phyloP scores from a whole-genome alignment of 2,329 filamentous ascomycete species.

The Capronia epimyces region DNA sequence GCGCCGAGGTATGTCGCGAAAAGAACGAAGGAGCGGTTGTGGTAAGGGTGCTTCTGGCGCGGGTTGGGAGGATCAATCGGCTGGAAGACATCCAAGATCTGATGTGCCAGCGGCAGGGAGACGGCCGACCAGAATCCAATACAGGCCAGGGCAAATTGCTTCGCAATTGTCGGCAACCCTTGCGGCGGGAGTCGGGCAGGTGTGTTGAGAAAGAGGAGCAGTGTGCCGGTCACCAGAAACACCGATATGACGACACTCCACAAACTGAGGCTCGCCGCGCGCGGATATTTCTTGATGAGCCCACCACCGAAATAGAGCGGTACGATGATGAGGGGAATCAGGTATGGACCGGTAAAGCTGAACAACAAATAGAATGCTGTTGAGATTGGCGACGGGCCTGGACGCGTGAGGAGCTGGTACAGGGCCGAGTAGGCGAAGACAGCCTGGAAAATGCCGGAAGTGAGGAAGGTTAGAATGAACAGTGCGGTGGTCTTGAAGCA shows the following conservation, averaged over 20 bases:
- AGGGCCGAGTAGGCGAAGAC: constrained; percentile 14
- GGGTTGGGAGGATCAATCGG: neutral
- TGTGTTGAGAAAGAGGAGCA: constrained; percentile 13
- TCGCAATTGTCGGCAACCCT: constrained; percentile 11
- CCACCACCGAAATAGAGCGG: constrained; percentile 19
- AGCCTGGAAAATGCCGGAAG: constrained; percentile 12
- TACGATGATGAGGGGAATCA: constrained; percentile 12
- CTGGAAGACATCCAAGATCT: constrained; percentile 19
- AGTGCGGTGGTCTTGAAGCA: constrained; percentile 14
- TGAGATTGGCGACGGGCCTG: constrained; percentile 6
- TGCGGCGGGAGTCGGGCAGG: constrained; percentile 2
- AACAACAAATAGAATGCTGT: constrained; percentile 19
- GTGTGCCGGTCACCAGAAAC: constrained; percentile 16
- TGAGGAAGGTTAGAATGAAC: constrained; percentile 14
- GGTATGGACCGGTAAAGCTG: constrained; percentile 13
- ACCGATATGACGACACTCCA: constrained; percentile 14
- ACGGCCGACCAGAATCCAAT: constrained; percentile 21
- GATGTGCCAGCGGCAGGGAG: constrained; percentile 14
- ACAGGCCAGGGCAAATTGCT: constrained; percentile 17
- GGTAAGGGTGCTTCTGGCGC: constrained; percentile 13
- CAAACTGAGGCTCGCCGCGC: constrained; percentile 15
- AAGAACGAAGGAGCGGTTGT: constrained; percentile 19
- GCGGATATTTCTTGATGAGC: constrained; percentile 9
- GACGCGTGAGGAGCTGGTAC: constrained; percentile 18
- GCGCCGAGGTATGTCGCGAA: constrained; percentile 17